Evolutionary conservation across 768 basidiomycete species (phyloP), one percentile per base, ranked within the genome.

Genomic region (Lanmaoa rubissima): DNA sequence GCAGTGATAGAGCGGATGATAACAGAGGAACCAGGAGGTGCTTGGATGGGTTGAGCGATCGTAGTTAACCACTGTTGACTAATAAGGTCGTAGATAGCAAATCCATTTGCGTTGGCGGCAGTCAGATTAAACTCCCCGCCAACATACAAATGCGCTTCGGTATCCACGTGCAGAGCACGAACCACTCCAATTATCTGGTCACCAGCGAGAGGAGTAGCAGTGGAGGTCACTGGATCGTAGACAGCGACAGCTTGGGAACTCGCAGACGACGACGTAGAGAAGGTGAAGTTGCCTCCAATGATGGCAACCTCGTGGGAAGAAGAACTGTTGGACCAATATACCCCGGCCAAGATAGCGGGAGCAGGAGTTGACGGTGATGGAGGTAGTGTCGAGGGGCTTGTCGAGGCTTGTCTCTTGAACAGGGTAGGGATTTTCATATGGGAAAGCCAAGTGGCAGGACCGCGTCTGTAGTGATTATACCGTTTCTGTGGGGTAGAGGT

Each of bases 221-320:
- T 74, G 1, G 73, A 77, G 5, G 80, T 73, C 7, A 73, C 65
- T 3, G 80, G 71, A 66, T 94, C 79, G 67, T 96, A 97, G 34
- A 94, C 72, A 1, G 83, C 91, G 21, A 96, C 67, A 32, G 80
- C 84, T 58, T 80, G 75, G 2, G 83, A 78, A 3, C 67, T 66
- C 17, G 71, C 59, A 2, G 78, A 74, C 5, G 77, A 73, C 8
- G 71, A 67, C 39, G 74, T 59, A 7, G 76, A 57, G 66, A 86
- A 86, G 1, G 88, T 82, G 69, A 98, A 99, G 70, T 94, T 94
- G 36, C 96, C 96, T 34, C 94, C 96, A 47, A 98, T 76, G 59
- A 98, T 83, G 42, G 84, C 83, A 19, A 92, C 72, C 54, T 90
- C 83, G 5, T 81, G 78, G 11, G 75, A 75, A 3, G 84, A 84